Base-by-base conservation (phyloP, 129 eudicot genomes). In the Ambrosia trifida region DNA sequence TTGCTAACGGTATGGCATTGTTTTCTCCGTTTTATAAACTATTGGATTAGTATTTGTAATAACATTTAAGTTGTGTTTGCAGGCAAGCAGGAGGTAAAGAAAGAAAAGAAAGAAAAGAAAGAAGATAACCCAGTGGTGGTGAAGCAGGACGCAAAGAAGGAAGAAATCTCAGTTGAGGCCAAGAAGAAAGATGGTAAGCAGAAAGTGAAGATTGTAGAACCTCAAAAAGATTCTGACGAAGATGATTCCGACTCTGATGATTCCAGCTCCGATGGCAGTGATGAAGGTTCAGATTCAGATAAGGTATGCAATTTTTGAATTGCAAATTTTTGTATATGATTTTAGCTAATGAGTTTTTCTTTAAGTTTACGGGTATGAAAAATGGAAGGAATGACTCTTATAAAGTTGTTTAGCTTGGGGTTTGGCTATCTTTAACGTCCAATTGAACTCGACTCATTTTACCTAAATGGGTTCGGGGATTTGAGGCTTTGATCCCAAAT, bases 161-260 rank as follows among this genome's bases (percentile, higher is more conserved):
- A 79, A 52, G 97, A 80, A 67, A 69, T 57, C 49, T 28, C 79
- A 72, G 74, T 46, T 13, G 86, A 30, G 53, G 50, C 45, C 50
- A 47, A 50, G 63, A 66, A 76, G 73, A 88, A 85, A 52, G 84
- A 72, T 9, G 87, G 83, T 18, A 86, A 86, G 81, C 85, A 77
- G 43, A 82, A 84, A 87, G 89, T 83, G 82, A 86, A 72, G 79
- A 82, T 91, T 50, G 90, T 80, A 36, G 90, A 82, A 66, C 96
- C 93, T 28, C 81, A 20, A 32, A 87, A 90, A 74, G 86, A 83
- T 43, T 40, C 44, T 2, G 60, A 10, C 11, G 64, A 79, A 7
- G 75, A 47, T 10, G 85, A 78, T 65, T 85, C 80, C 0, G 84
- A 73, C 44, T 40, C 44, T 3, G 89, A 86, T 20, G 71, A 70